phyloP scores from a whole-genome alignment of 176 grass and related monocot genomes.

The Carex parvula region DNA sequence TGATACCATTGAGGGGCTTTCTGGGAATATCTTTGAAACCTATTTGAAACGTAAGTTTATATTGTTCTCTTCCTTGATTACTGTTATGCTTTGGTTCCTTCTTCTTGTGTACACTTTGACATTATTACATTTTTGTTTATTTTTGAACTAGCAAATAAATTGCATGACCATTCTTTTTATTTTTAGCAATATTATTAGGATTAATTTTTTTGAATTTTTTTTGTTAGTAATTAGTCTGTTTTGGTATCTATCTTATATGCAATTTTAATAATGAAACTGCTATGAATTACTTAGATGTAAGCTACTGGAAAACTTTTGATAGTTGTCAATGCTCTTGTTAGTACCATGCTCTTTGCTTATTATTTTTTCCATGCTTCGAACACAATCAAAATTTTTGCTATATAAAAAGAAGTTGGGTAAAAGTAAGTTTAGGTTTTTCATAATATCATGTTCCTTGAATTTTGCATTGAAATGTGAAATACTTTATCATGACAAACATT shows the following conservation, averaged over 20 bases:
- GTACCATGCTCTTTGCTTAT: not conserved
- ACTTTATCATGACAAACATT: not conserved
- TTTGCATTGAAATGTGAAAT: not conserved
- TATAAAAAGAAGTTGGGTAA: not conserved
- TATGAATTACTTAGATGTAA: not conserved
- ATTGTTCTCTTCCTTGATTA: not conserved
- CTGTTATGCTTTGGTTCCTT: not conserved
- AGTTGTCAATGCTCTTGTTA: not conserved
- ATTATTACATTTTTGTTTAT: not conserved
- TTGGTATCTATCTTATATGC: not conserved
- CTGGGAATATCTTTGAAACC: slow-evolving; percentile 44
- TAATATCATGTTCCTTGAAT: not conserved
- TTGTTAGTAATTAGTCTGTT: not conserved
- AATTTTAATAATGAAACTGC: not conserved
- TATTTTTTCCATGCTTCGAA: not conserved
- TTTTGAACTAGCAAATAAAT: not conserved
- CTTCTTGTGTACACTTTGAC: not conserved
- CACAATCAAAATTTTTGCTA: not conserved
- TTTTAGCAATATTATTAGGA: not conserved
- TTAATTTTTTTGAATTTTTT: not conserved
- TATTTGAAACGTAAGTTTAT: slow-evolving; percentile 49
- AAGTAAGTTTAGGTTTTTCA: not conserved
- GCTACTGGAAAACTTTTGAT: not conserved
- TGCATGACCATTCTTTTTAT: not conserved
- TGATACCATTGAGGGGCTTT: slow-evolving; percentile 53